A percentile compares a stretch with the other conserved stretches of the same genome.
These are phyloP conservation scores for Cladosporium austrohemisphaericum DNA, from an alignment of 2,329 filamentous ascomycete genomes.

Conservation along the genomic window DNA sequence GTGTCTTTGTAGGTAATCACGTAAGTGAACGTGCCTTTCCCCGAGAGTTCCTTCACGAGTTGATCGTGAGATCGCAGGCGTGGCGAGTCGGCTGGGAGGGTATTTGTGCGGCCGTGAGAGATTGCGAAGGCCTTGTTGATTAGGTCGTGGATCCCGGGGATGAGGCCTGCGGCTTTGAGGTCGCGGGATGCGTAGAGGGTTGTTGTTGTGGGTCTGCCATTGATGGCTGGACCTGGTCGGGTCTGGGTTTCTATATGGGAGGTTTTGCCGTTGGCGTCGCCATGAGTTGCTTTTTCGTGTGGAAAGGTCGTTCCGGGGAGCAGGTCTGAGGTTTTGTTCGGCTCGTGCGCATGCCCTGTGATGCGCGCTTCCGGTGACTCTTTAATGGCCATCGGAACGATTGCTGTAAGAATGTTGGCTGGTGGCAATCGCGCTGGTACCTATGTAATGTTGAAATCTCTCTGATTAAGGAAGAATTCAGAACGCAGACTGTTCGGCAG, in stretches of 20 bases:
- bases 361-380: too few species aligned
- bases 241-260: neutral
- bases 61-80: conserved; percentile 10
- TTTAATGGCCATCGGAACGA: too few species aligned
- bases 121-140: conserved; percentile 19
- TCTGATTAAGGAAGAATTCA: too few species aligned
- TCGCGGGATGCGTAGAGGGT: conserved; percentile 18
- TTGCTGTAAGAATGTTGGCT: too few species aligned
- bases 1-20: conserved; percentile 15
- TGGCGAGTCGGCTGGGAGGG: neutral
- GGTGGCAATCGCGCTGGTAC: too few species aligned
- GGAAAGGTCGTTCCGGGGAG: conserved; percentile 6
- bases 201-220: conserved; percentile 17
- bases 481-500: too few species aligned
- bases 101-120: neutral
- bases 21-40: conserved; percentile 19
- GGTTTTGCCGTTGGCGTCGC: neutral
- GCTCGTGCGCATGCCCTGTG: too few species aligned
- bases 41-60: conserved; percentile 15
- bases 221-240: conserved; percentile 17
- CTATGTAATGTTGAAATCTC: too few species aligned
- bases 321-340: too few species aligned
- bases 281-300: neutral
- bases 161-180: conserved; percentile 10
- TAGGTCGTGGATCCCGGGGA: conserved; percentile 14